These are phyloP conservation scores for Boletus coccyginus DNA, from an alignment of 768 basidiomycete genomes.

Conservation along the genomic window DNA sequence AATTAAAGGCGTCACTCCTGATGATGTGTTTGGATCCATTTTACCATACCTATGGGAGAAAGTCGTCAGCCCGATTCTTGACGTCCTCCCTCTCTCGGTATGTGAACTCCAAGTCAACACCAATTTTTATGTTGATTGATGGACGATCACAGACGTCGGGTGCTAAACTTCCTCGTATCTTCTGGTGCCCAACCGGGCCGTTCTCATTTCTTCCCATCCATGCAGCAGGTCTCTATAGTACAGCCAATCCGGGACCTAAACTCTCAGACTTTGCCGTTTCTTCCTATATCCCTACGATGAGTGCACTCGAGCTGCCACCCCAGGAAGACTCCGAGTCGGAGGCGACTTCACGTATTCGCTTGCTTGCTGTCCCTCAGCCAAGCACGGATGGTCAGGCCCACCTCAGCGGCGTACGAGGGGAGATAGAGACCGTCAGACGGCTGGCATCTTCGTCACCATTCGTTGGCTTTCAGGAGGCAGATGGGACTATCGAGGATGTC, in stretches of 20 bases:
- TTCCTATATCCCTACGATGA: conserved; percentile 31
- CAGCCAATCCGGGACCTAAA: not conserved
- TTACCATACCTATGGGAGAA: not conserved
- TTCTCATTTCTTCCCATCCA: not conserved
- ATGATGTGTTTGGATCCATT: not conserved
- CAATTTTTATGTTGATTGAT: not conserved
- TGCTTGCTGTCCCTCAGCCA: conserved; percentile 14
- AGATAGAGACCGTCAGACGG: conserved; percentile 19
- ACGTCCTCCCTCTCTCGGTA: not conserved
- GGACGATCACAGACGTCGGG: not conserved
- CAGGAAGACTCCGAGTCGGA: not conserved
- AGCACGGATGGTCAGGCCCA: not conserved
- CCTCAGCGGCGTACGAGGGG: conserved; percentile 1
- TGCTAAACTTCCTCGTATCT: not conserved
- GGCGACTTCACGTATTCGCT: not conserved
- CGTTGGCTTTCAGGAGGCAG: not conserved
- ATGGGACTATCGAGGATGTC: not conserved
- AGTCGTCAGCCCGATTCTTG: not conserved
- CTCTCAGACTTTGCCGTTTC: not conserved
- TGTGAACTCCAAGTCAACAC: not conserved
- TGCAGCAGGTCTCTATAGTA: not conserved
- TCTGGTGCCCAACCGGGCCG: not conserved
- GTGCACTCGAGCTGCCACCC: conserved; percentile 11
- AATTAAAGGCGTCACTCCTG: not conserved
- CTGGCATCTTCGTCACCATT: not conserved